These are phyloP conservation scores for Saturnispora sanitii DNA, from an alignment of 805 yeast species.

Conservation along the genomic window DNA sequence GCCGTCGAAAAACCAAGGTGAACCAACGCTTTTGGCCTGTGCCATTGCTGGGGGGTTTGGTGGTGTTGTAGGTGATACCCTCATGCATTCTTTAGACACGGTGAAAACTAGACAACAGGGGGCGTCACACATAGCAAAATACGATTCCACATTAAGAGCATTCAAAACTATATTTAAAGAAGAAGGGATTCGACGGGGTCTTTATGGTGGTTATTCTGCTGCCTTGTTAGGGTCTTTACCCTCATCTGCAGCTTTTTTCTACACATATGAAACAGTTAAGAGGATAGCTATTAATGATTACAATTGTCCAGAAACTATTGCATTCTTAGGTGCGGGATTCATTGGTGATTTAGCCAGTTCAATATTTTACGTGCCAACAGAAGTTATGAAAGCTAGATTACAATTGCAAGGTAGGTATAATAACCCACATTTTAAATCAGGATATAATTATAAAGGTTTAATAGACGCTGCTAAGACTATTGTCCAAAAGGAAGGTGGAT, in stretches of 20 bases:
- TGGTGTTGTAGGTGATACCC: constrained; percentile 83
- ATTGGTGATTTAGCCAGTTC: constrained; percentile 90
- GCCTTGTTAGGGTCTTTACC: constrained; percentile 92
- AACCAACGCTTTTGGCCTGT: constrained; percentile 45
- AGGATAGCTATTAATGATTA: constrained; percentile 54
- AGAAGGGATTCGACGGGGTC: constrained; percentile 78
- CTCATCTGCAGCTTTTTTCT: constrained; percentile 87
- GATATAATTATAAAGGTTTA: constrained; percentile 78
- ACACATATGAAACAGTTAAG: constrained; percentile 79
- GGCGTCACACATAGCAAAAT: constrained; percentile 58
- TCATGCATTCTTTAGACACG: constrained; percentile 94
- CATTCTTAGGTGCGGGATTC: constrained; percentile 80
- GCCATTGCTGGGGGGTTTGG: constrained; percentile 91
- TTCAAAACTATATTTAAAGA: constrained; percentile 64
- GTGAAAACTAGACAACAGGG: constrained; percentile 97
- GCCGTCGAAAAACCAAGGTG: neutral
- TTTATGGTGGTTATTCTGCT: constrained; percentile 88
- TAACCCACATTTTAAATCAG: constrained; percentile 68
- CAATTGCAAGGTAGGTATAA: constrained; percentile 87
- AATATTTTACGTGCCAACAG: constrained; percentile 87
- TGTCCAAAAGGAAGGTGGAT: constrained; percentile 56
- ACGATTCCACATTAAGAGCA: constrained; percentile 67
- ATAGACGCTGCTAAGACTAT: constrained; percentile 62
- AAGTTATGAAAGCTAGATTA: constrained; percentile 83
- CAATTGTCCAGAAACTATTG: constrained; percentile 62